A percentile compares a stretch with the other conserved stretches of the same genome.
Evolutionary conservation across 2,329 filamentous ascomycete species (phyloP).

Genomic region (Xylariaceae sp.): DNA sequence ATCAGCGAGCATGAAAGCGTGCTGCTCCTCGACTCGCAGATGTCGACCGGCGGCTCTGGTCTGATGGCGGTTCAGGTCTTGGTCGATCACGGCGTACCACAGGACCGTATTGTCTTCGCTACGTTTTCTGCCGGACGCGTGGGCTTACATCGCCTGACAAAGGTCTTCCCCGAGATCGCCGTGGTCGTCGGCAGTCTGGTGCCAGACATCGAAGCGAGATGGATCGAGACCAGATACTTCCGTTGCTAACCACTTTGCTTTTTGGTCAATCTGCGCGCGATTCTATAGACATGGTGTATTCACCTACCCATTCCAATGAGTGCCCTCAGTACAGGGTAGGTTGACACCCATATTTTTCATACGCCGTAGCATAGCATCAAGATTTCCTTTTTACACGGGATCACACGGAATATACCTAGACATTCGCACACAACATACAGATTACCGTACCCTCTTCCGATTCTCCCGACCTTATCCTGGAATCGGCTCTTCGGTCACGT

Average conservation of each 20-base stretch:
- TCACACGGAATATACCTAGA: not conserved
- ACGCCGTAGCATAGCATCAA: constrained; percentile 8
- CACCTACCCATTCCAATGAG: not conserved
- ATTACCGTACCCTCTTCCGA: not conserved
- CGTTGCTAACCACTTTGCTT: constrained; percentile 55
- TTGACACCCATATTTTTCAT: constrained; percentile 2
- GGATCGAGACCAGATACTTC: constrained; percentile 86
- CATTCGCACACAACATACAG: not conserved
- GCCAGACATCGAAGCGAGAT: constrained; percentile 75
- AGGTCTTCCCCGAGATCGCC: constrained; percentile 80
- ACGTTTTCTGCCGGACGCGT: constrained; percentile 84
- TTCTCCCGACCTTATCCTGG: no score
- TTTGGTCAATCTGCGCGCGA: no score
- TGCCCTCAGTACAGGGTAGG: not conserved
- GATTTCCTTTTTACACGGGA: constrained; percentile 1
- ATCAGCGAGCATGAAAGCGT: constrained; percentile 74
- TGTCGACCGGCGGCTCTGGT: constrained; percentile 79
- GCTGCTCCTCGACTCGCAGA: constrained; percentile 84
- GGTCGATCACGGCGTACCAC: constrained; percentile 83
- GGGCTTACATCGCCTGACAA: constrained; percentile 77
- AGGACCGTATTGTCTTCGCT: constrained; percentile 83
- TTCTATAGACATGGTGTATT: no score
- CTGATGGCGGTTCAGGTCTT: constrained; percentile 97
- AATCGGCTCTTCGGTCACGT: no score
- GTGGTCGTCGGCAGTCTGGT: constrained; percentile 81